Conservation (phyloP, 2,329 filamentous ascomycete species). For the Colletotrichum sp. region DNA sequence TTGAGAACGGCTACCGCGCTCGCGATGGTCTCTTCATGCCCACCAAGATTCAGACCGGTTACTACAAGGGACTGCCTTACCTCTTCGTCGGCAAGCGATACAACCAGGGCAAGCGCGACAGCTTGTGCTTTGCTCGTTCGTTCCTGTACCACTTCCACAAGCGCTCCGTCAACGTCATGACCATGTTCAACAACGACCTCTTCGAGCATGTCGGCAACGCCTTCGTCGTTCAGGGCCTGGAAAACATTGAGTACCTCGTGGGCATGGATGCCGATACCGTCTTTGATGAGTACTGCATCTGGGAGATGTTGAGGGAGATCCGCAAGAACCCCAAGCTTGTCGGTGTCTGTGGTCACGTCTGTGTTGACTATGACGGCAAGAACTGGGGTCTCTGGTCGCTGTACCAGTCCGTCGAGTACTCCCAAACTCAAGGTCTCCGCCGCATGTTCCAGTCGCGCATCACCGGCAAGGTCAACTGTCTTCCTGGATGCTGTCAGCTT, state of each 20-base stretch:
- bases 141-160: slow-evolving; percentile 53
- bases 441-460: slow-evolving; percentile 54
- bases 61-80: slow-evolving; percentile 50
- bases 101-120: slow-evolving; percentile 56
- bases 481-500: slow-evolving; percentile 55
- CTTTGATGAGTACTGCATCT: slow-evolving; percentile 49
- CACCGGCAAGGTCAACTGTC: slow-evolving; percentile 54
- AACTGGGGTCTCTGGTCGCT: slow-evolving; percentile 50
- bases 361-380: slow-evolving; percentile 47
- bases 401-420: slow-evolving; percentile 54
- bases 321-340: slow-evolving; percentile 47
- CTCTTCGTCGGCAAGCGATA: slow-evolving; percentile 53
- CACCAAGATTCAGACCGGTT: slow-evolving; percentile 46
- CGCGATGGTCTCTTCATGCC: slow-evolving; percentile 53
- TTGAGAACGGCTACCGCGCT: slow-evolving; percentile 49
- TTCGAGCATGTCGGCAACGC: slow-evolving; percentile 45
- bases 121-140: slow-evolving; percentile 53
- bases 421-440: slow-evolving; percentile 50
- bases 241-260: slow-evolving; percentile 45
- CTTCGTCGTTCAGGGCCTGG: slow-evolving; percentile 41
- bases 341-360: slow-evolving; percentile 54
- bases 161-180: slow-evolving; percentile 43
- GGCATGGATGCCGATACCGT: slow-evolving; percentile 56
- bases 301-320: slow-evolving; percentile 47
- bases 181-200: slow-evolving; percentile 51